Conservation (phyloP, 2,329 filamentous ascomycete genomes). For the Eurotiales sp. region DNA sequence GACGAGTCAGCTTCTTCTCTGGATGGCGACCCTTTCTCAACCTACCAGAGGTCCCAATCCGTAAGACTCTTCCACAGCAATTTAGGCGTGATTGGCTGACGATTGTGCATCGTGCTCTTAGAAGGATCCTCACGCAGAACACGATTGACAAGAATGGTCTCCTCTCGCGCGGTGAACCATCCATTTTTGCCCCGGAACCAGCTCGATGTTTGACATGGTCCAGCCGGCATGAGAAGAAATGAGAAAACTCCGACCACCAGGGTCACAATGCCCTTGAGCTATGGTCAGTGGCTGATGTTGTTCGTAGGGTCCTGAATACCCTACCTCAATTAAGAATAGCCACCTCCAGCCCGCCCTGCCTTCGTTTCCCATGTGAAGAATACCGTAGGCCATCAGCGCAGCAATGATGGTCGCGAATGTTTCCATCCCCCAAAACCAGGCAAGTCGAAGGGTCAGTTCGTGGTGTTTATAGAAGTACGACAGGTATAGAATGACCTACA, state of each 20-base stretch:
- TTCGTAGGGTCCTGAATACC: not conserved
- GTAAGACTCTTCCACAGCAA: conserved; percentile 48
- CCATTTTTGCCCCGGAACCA: conserved; percentile 41
- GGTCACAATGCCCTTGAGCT: conserved; percentile 5
- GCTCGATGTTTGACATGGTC: conserved; percentile 36
- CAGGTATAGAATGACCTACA: not conserved
- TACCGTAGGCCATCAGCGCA: not conserved
- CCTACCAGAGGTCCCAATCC: conserved; percentile 51
- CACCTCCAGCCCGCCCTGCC: not conserved
- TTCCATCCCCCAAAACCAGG: not conserved
- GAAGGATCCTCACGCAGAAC: conserved; percentile 51
- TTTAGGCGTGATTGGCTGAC: conserved; percentile 44
- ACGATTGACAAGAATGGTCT: conserved; percentile 63
- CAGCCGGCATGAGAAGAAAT: conserved; percentile 40
- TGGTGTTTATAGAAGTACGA: conserved; percentile 3
- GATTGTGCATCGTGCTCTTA: conserved; percentile 52
- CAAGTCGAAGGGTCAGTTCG: conserved; percentile 1
- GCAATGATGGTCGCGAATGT: not conserved
- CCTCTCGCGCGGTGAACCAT: conserved; percentile 40
- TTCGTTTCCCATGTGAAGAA: conserved; percentile 1
- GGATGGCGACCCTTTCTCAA: not conserved
- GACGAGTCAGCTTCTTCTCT: not conserved
- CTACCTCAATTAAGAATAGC: not conserved
- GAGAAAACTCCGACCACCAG: conserved; percentile 17
- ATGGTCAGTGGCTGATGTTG: not conserved